Evolutionary conservation across 163 green algal genomes (phyloP).

Genomic region (Volvox carteri): DNA sequence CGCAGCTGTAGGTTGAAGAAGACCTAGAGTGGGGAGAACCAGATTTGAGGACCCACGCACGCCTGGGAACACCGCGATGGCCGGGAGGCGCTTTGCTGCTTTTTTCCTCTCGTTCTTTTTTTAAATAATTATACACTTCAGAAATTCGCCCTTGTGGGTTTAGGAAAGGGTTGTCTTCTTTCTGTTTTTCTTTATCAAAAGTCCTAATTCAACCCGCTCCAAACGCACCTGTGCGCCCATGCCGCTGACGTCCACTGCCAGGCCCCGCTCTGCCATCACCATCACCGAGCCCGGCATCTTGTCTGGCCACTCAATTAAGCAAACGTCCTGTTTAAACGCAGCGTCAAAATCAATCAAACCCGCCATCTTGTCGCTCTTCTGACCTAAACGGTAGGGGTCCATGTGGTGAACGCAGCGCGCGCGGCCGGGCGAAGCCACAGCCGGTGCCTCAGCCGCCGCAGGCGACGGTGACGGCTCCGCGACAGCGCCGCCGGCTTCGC

Average conservation of each 20-base stretch:
- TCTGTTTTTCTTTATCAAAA: too few relatives aligned
- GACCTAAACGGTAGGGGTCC: conserved; percentile 71
- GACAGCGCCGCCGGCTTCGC: not conserved
- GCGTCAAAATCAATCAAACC: conserved; percentile 69
- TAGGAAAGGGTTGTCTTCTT: too few relatives aligned
- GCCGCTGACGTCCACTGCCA: conserved; percentile 56
- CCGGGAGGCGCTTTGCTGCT: too few relatives aligned
- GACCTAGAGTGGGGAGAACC: too few relatives aligned
- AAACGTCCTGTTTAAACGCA: conserved; percentile 64
- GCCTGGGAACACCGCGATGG: too few relatives aligned
- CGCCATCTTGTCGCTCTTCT: conserved; percentile 70
- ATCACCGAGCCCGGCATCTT: conserved; percentile 70
- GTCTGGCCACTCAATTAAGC: conserved; percentile 75
- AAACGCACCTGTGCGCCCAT: conserved; percentile 63
- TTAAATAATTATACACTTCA: too few relatives aligned
- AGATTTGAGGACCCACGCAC: too few relatives aligned
- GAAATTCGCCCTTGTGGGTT: too few relatives aligned
- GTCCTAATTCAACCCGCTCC: too few relatives aligned
- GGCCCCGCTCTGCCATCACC: conserved; percentile 42
- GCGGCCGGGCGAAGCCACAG: not conserved
- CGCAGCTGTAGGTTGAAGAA: too few relatives aligned
- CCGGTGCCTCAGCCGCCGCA: not conserved
- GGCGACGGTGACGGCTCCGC: not conserved
- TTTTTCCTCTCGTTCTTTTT: too few relatives aligned
- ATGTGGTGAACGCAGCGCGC: conserved; percentile 67